These are phyloP conservation scores for Cryphonectria carpinicola DNA, from an alignment of 2,329 filamentous ascomycete genomes.

Conservation along the genomic window DNA sequence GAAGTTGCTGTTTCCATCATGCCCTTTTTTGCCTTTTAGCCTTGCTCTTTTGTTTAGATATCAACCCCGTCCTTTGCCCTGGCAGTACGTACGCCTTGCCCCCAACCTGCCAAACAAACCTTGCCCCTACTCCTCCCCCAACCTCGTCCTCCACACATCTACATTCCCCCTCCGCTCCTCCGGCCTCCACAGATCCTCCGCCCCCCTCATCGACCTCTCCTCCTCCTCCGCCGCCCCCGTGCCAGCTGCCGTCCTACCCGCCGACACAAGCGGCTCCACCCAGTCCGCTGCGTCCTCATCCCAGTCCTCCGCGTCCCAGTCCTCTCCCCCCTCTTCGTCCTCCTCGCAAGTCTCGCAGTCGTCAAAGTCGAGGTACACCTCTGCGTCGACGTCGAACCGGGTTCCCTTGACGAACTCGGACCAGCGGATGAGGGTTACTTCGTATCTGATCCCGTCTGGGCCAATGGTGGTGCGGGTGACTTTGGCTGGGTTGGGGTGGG, in stretches of 20 bases:
- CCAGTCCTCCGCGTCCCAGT: conserved; percentile 18
- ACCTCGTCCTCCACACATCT: conserved; percentile 17
- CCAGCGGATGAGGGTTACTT: conserved; percentile 8
- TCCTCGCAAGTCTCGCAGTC: not conserved
- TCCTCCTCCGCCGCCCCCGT: not conserved
- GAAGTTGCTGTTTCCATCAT: not conserved
- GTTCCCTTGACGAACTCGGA: conserved; percentile 5
- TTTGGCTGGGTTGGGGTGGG: not conserved
- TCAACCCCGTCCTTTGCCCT: not conserved
- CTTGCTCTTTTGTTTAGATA: not conserved
- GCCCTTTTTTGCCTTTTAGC: not conserved
- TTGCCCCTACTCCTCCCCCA: conserved; percentile 7
- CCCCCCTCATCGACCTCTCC: not conserved
- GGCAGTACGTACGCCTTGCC: not conserved
- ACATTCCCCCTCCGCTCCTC: conserved; percentile 5
- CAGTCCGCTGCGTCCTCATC: conserved; percentile 12
- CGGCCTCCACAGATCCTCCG: not conserved
- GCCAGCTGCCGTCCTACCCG: not conserved
- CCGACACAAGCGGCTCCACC: not conserved
- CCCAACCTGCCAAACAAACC: too few species aligned
- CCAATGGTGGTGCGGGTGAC: not conserved
- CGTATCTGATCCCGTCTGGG: not conserved
- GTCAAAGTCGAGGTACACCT: conserved; percentile 8
- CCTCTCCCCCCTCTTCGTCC: not conserved
- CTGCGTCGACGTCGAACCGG: not conserved